Base-by-base conservation (phyloP, 805 yeast species). In the Ogataea corticis region DNA sequence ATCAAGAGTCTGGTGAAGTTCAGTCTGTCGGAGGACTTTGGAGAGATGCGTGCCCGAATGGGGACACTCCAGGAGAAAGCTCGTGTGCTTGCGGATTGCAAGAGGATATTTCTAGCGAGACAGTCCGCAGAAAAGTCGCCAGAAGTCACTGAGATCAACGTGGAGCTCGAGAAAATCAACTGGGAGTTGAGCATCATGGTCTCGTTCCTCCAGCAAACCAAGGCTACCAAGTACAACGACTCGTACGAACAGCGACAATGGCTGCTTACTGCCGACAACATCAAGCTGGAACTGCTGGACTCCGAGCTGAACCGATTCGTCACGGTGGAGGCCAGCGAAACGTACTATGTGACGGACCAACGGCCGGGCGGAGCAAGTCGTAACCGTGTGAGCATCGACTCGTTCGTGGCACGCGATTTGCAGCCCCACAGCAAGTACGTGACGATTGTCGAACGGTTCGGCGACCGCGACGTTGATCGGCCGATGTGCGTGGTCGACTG, bases 341-440 rank as follows among this genome's bases (percentile, higher is more conserved):
- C 85, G 2, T 73, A 72, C 38, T 89, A 81, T 61, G 68, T 76
- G 39, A 73, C 92, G 35, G 63, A 81, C 4, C 85, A 83, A 35
- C 73, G 82, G 7, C 70, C 82, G 1, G 88, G 81, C 55, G 88
- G 91, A 1, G 81, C 87, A 21, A 84, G 87, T 53, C 63, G 73
- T 14, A 89, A 87, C 57, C 69, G 75, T 16, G 71, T 87, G 3
- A 77, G 73, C 35, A 73, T 91, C 23, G 71, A 72, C n/a, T 78
- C 82, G 69, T 68, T 90, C 51, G 87, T 85, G 53, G 89, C 88
- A 0, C 77, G 85, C 57, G 88, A 90, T 58, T 65, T 87, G 44
- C 78, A 77, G 43, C 69, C 70, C 10, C 65, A 71, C 7, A 77
- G 89, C 0, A 60, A 72, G 1, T 87, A 84, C 56, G 87, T 90